Conservation (phyloP, 2,329 filamentous ascomycete species). For the Mycocentrospora acerina region DNA sequence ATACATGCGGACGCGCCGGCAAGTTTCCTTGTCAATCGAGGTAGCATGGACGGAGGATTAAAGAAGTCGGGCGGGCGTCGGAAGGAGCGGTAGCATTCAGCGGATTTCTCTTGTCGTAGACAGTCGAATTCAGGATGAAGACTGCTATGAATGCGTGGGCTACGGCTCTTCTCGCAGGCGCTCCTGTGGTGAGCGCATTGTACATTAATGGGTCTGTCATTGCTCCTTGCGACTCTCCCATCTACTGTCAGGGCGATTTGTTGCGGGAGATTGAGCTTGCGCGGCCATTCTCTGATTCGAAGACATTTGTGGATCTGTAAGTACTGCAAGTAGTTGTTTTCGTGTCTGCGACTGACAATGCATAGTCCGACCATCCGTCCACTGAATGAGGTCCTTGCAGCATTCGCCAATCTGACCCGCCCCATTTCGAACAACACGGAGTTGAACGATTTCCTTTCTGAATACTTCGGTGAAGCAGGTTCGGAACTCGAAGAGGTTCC, state of each 20-base stretch:
- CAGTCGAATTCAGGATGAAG: conserved; percentile 5
- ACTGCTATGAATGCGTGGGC: conserved; percentile 13
- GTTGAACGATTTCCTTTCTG: conserved; percentile 62
- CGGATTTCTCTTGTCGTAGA: conserved; percentile 3
- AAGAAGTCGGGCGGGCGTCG: conserved; percentile 5
- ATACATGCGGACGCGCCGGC: conserved; percentile 9
- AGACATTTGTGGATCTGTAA: conserved; percentile 65
- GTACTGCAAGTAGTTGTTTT: conserved; percentile 4
- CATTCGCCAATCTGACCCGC: conserved; percentile 60
- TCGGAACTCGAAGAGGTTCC: conserved; percentile 62
- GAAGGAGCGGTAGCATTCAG: background rate
- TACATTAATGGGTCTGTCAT: conserved; percentile 62
- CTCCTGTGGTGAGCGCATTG: conserved; percentile 45
- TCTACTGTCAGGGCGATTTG: conserved; percentile 68
- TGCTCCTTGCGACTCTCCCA: conserved; percentile 66
- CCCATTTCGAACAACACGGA: conserved; percentile 65
- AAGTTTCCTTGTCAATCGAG: conserved; percentile 14
- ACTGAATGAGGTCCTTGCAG: conserved; percentile 61
- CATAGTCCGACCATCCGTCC: conserved; percentile 62
- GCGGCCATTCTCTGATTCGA: conserved; percentile 65
- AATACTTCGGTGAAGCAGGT: conserved; percentile 65
- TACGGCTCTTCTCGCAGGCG: conserved; percentile 15
- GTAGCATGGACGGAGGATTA: conserved; percentile 4
- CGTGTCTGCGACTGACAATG: conserved; percentile 2
- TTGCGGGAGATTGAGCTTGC: conserved; percentile 64